A percentile compares a stretch with the other conserved stretches of the same genome.
These are phyloP conservation scores for Boeremia lycopersici DNA, from an alignment of 2,329 filamentous ascomycete genomes.

Conservation along the genomic window DNA sequence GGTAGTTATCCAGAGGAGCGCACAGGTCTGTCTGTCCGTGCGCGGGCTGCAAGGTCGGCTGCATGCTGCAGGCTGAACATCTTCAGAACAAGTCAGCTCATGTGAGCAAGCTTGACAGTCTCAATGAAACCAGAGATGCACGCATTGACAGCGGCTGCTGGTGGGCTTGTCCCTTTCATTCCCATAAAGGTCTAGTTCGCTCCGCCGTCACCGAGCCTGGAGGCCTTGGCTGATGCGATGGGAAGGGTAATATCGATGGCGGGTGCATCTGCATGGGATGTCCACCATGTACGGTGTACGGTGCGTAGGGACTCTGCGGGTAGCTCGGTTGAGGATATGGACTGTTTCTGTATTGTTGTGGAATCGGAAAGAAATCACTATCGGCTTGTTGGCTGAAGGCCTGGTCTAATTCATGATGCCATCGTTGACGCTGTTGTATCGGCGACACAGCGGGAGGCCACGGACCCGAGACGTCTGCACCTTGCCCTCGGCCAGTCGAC, in stretches of 20 bases:
- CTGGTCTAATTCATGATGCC: conserved; percentile 5
- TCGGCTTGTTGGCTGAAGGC: conserved; percentile 8
- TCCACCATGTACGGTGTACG: conserved; percentile 10
- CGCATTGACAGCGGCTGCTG: too few relatives aligned
- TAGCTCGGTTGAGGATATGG: neutral
- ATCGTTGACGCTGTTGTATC: conserved; percentile 24
- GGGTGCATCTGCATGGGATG: conserved; percentile 18
- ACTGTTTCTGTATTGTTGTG: conserved; percentile 9
- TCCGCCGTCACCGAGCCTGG: neutral
- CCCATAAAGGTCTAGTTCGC: too few relatives aligned
- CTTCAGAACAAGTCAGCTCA: too few relatives aligned
- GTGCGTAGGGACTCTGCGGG: neutral
- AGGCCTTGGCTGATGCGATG: conserved; percentile 18
- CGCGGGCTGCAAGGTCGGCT: too few relatives aligned
- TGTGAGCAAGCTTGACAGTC: too few relatives aligned
- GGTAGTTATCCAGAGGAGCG: neutral
- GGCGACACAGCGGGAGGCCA: conserved; percentile 21
- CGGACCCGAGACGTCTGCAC: conserved; percentile 28
- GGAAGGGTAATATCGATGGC: conserved; percentile 14
- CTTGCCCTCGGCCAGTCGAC: conserved; percentile 23
- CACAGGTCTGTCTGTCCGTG: neutral
- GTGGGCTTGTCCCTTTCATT: too few relatives aligned
- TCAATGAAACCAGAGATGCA: too few relatives aligned
- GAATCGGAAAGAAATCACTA: conserved; percentile 19
- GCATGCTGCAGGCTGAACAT: too few relatives aligned